Conservation (phyloP, 2,329 filamentous ascomycete species). For the Rutstroemia sp. region DNA sequence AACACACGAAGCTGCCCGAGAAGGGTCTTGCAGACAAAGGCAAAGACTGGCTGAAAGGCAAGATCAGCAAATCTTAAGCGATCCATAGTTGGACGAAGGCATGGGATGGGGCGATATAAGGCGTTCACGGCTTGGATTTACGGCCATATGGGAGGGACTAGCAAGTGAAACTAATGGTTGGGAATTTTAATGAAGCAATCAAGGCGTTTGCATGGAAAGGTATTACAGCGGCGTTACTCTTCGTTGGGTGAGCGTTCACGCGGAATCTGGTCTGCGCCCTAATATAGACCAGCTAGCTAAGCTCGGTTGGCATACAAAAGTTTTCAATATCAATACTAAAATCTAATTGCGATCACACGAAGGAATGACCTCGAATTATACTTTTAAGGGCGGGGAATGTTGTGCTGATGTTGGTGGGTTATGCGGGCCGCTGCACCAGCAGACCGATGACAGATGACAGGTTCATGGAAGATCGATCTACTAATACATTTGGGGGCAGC, state of each 20-base stretch:
- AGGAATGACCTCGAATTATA: background rate
- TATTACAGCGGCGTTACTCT: background rate
- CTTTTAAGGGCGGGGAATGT: background rate
- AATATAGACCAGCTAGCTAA: background rate
- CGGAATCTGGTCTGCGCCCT: background rate
- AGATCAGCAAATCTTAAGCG: background rate
- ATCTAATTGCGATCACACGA: background rate
- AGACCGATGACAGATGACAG: background rate
- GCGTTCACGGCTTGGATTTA: conserved; percentile 1
- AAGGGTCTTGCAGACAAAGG: conserved; percentile 43
- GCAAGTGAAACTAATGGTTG: background rate
- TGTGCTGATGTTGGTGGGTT: background rate
- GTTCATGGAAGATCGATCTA: background rate
- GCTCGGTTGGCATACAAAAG: background rate
- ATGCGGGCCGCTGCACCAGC: background rate
- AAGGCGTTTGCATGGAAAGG: background rate
- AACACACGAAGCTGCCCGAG: conserved; percentile 11
- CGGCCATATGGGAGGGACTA: background rate
- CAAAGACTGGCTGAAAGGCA: conserved; percentile 36
- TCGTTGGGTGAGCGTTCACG: background rate
- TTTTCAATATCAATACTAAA: background rate
- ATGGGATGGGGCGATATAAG: background rate
- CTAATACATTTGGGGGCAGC: background rate
- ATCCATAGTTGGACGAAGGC: background rate
- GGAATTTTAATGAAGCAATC: background rate